Evolutionary conservation across 768 basidiomycete species (phyloP).

Genomic region (Symmetrospora coprosmae): DNA sequence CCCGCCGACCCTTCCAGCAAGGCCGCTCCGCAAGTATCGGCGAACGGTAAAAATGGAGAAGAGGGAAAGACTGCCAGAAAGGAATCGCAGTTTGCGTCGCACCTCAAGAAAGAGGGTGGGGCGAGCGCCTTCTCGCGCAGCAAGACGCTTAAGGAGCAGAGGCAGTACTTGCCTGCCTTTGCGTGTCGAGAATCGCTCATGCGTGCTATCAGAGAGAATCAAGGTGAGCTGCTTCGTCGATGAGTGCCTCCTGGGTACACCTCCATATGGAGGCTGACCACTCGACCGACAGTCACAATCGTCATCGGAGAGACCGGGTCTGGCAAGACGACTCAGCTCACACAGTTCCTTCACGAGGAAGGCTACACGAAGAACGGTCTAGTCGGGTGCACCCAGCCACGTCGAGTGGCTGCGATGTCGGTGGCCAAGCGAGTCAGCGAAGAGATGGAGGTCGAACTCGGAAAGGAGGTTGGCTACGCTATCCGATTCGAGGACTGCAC

Average conservation of each 20-base stretch:
- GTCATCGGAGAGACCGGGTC: slow-evolving; percentile 99
- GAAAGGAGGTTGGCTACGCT: slow-evolving; percentile 81
- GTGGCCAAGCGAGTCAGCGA: slow-evolving; percentile 99
- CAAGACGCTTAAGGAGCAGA: slow-evolving; percentile 78
- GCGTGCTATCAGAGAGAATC: slow-evolving; percentile 77
- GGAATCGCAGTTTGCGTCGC: slow-evolving; percentile 92
- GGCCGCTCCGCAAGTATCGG: background rate
- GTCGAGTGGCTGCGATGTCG: slow-evolving; percentile 98
- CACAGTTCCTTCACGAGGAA: slow-evolving; percentile 93
- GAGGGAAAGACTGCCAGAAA: slow-evolving; percentile 34
- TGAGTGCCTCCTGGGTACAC: background rate
- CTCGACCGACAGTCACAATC: slow-evolving; percentile 57
- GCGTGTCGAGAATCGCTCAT: slow-evolving; percentile 88
- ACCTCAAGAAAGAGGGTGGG: slow-evolving; percentile 53
- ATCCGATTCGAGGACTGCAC: slow-evolving; percentile 99
- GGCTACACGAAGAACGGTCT: slow-evolving; percentile 81
- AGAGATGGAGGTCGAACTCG: slow-evolving; percentile 96
- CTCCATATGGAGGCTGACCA: too few relatives aligned
- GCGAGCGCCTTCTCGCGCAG: slow-evolving; percentile 68
- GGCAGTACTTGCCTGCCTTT: slow-evolving; percentile 94
- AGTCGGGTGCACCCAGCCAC: slow-evolving; percentile 92
- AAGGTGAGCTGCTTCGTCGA: slow-evolving; percentile 47
- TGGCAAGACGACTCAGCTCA: slow-evolving; percentile 90
- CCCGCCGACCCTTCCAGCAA: slow-evolving; percentile 15
- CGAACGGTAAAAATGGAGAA: slow-evolving; percentile 13